These are phyloP conservation scores for Kodamaea suecica DNA, from an alignment of 1,139 yeast species.

Conservation along the genomic window DNA sequence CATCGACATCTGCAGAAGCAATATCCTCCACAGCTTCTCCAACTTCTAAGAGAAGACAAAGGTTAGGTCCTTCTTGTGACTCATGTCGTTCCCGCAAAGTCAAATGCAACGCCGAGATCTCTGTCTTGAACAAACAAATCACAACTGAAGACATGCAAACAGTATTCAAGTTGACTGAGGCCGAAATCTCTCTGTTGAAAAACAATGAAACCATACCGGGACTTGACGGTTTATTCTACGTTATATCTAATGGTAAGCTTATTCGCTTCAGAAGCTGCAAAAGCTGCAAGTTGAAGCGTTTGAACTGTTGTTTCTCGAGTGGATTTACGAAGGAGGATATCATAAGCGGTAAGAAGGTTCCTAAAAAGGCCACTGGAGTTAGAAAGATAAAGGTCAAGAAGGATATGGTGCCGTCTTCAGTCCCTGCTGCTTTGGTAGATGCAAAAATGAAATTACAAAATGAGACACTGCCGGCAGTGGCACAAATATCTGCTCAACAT, in stretches of 20 bases:
- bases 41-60: constrained; percentile 47
- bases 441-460: not conserved
- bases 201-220: constrained; percentile 12
- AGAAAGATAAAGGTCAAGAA: constrained; percentile 6
- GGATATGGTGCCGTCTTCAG: not conserved
- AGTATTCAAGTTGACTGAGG: constrained; percentile 4
- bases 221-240: constrained; percentile 10
- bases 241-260: constrained; percentile 33
- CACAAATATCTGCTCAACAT: constrained; percentile 8
- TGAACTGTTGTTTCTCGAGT: constrained; percentile 51
- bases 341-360: constrained; percentile 21
- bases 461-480: constrained; percentile 7
- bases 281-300: constrained; percentile 44
- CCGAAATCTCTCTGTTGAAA: constrained; percentile 4
- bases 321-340: constrained; percentile 62
- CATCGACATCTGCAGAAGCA: constrained; percentile 8
- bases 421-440: too few species aligned
- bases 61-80: constrained; percentile 77
- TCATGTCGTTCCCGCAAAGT: constrained; percentile 68
- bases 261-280: constrained; percentile 50
- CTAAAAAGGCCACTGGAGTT: constrained; percentile 6
- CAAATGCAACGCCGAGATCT: constrained; percentile 68
- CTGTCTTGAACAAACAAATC: constrained; percentile 9
- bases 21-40: constrained; percentile 12
- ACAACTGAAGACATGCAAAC: constrained; percentile 6